Evolutionary conservation across 257 asterid species (phyloP).

Genomic region (Dorcoceras hygrometricum): DNA sequence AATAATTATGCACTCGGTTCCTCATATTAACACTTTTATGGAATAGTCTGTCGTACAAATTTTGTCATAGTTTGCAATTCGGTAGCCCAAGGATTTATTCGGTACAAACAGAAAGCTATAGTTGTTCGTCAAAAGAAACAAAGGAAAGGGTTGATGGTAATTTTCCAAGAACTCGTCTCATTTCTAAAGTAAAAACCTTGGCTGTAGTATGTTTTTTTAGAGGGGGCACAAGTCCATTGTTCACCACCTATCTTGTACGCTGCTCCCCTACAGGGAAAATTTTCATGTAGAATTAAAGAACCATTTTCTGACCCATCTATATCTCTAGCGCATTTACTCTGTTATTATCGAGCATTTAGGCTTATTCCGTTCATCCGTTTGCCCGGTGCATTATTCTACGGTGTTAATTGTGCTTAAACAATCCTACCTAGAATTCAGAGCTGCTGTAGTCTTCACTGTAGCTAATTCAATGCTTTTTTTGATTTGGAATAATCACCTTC

Average conservation of each 20-base stretch:
- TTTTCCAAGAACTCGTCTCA: slow-evolving; percentile 24
- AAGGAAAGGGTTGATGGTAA: not conserved
- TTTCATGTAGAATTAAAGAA: not conserved
- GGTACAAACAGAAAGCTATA: too few species aligned
- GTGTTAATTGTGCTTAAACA: not conserved
- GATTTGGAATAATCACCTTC: not conserved
- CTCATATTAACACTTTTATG: too few species aligned
- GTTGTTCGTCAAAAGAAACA: too few species aligned
- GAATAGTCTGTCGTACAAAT: too few species aligned
- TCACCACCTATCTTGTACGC: slow-evolving; percentile 34
- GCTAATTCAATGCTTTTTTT: not conserved
- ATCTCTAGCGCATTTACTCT: not conserved
- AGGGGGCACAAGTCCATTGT: slow-evolving; percentile 35
- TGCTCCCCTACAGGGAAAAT: not conserved
- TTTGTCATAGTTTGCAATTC: too few species aligned
- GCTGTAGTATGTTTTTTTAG: slow-evolving; percentile 33
- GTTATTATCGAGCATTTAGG: not conserved
- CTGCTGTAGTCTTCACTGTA: not conserved
- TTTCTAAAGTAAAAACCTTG: slow-evolving; percentile 22
- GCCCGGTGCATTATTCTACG: not conserved
- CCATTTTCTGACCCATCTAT: not conserved
- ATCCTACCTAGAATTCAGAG: not conserved
- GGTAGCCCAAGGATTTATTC: too few species aligned
- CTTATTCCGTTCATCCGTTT: not conserved
- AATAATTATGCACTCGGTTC: too few species aligned